Percentiles rank a stretch among this genome's conserved stretches.
Conservation (phyloP, 345 rosid genomes). For the Eucalyptus pauciflora region DNA sequence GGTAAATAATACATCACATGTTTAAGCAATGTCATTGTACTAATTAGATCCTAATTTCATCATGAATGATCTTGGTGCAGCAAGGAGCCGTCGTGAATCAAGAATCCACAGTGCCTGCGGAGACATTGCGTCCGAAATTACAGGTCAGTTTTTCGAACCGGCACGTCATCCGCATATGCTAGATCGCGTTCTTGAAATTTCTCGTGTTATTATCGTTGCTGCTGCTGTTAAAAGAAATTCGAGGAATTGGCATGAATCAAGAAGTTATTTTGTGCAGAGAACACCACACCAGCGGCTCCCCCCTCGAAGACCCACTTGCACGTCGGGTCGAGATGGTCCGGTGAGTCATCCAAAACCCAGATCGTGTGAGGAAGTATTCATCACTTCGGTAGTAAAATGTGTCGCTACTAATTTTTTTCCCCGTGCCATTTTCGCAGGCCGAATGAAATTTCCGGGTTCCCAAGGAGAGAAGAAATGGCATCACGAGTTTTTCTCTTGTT, state of each 20-base stretch:
- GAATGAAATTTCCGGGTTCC: not conserved
- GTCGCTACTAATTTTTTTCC: no score
- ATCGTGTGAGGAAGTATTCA: not conserved
- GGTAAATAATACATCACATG: slow-evolving; percentile 12
- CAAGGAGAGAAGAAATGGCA: not conserved
- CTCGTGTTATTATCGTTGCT: not conserved
- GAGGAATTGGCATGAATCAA: not conserved
- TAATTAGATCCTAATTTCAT: not conserved
- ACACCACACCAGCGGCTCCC: slow-evolving; percentile 68
- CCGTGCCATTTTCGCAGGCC: not conserved
- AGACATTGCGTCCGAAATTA: slow-evolving; percentile 60
- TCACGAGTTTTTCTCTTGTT: not conserved
- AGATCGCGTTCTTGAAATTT: not conserved
- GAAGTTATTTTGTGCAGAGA: slow-evolving; percentile 23
- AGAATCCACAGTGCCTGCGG: slow-evolving; percentile 36
- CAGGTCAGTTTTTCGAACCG: slow-evolving; percentile 15
- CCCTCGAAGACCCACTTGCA: slow-evolving; percentile 59
- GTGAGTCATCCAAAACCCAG: slow-evolving; percentile 1
- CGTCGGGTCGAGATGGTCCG: slow-evolving; percentile 29
- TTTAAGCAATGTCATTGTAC: not conserved
- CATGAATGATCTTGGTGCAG: slow-evolving; percentile 18
- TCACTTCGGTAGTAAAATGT: not conserved
- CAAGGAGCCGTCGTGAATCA: slow-evolving; percentile 51
- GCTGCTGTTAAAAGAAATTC: not conserved
- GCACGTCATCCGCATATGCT: not conserved